Evolutionary conservation across 2,329 filamentous ascomycete genomes (phyloP).

Genomic region (Talaromyces islandicus): DNA sequence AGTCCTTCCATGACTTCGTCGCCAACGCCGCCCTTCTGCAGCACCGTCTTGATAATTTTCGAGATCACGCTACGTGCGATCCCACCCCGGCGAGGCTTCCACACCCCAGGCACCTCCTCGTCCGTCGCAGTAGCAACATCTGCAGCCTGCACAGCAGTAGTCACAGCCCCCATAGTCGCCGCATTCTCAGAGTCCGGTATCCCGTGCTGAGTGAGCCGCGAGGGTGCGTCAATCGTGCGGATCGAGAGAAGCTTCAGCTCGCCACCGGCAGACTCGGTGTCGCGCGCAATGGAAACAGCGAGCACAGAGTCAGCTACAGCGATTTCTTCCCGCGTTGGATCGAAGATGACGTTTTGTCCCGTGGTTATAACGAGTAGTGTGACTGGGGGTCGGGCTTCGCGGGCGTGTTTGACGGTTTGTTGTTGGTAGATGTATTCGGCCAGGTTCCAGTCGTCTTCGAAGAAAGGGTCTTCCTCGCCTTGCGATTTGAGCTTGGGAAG

Average conservation of each 20-base stretch:
- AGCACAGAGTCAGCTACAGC: conserved; percentile 86
- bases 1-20: conserved; percentile 80
- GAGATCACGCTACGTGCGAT: conserved; percentile 68
- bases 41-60: conserved; percentile 67
- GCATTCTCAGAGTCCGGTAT: conserved; percentile 60
- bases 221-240: conserved; percentile 68
- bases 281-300: conserved; percentile 66
- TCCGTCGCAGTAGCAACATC: conserved; percentile 43
- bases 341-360: conserved; percentile 85
- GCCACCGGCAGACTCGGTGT: conserved; percentile 13
- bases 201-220: conserved; percentile 64
- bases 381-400: conserved; percentile 63
- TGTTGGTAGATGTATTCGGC: conserved; percentile 69
- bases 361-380: conserved; percentile 86
- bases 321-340: conserved; percentile 84
- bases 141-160: conserved; percentile 37
- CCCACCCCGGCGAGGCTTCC: conserved; percentile 79
- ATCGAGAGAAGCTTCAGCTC: conserved; percentile 59
- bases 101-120: conserved; percentile 62
- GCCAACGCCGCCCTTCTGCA: conserved; percentile 72
- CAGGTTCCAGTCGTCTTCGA: conserved; percentile 95
- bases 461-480: conserved; percentile 90
- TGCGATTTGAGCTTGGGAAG: conserved; percentile 82
- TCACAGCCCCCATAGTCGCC: conserved; percentile 41
- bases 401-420: conserved; percentile 15